Base-by-base conservation (phyloP, 2,329 filamentous ascomycete species). In the Botryosphaeria dothidea region DNA sequence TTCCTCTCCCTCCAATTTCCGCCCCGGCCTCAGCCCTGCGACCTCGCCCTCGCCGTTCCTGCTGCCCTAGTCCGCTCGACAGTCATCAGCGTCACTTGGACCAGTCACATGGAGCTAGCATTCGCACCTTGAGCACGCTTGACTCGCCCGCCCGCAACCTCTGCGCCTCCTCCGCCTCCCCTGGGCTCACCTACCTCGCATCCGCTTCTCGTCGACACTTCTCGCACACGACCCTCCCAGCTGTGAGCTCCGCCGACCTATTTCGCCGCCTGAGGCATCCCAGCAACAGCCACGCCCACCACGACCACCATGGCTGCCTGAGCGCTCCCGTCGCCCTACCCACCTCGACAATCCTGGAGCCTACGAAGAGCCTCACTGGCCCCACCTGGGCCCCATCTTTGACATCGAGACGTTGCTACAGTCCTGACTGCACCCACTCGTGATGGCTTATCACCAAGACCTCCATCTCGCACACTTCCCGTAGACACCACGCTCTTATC, bases 81-180 rank as follows among this genome's bases (percentile, higher is more conserved):
- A 60, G 54, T 52, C 63, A 61, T 60, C 54, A 51, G 23, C 63
- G 63, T 65, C 63, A 65, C 38, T 52, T 34, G 63, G 23, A 52
- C 63, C 52, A 65, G 63, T 65, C 63, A 65, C 63, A 65, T 65
- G 63, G 63, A 65, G 62, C 61, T 63, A 54, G 46, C 61, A 63
- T 29, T 29, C 19, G 61, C 61, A 52, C 48, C 34, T 56, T 63
- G 60, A 62, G 43, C 23, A 38, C 49, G 25, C 51, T 45, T 56
- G 52, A 56, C 63, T 60, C 45, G 43, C 43, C 45, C 23, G 17
- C 29, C 54, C 62, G 21, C 48, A 13, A 38, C 57, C 23, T 4
- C 57, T 49, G 49, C 48, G 11, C 41, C 52, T 51, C 23, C 48
- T 11, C 41, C 17, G 21, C n/a, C 31, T 29, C 38, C 21, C 57